Conservation (phyloP, 1,139 yeast species). For the Kodamaea plutei region DNA sequence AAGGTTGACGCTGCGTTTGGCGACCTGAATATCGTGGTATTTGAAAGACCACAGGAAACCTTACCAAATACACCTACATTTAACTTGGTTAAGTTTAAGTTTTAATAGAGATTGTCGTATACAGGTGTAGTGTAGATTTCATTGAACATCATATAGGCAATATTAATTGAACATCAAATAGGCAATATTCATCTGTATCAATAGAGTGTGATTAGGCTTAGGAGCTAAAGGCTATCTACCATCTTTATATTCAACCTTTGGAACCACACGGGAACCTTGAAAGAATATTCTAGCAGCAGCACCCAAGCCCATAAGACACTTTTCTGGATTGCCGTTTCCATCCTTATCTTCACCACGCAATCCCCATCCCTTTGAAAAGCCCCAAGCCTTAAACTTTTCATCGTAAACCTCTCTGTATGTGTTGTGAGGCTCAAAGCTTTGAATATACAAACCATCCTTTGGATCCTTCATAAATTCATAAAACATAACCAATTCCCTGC, state of each 20-base stretch:
- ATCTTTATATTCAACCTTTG: conserved; percentile 1
- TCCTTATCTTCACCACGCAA: conserved; percentile 45
- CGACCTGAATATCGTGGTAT: conserved; percentile 47
- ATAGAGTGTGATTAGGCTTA: too few relatives aligned
- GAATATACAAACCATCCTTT: conserved; percentile 57
- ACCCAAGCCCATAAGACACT: conserved; percentile 61
- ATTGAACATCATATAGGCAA: too few relatives aligned
- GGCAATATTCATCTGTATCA: too few relatives aligned
- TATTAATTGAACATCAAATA: too few relatives aligned
- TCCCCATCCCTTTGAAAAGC: conserved; percentile 56
- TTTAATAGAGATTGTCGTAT: too few relatives aligned
- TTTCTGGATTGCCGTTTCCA: conserved; percentile 39
- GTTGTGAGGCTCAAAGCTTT: conserved; percentile 57
- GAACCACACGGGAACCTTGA: conserved; percentile 57
- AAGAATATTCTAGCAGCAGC: conserved; percentile 68
- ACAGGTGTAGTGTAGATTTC: too few relatives aligned
- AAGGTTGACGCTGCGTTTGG: conserved; percentile 48
- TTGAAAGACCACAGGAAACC: conserved; percentile 71
- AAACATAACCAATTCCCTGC: conserved; percentile 50
- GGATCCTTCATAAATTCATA: conserved; percentile 58
- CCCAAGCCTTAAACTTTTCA: conserved; percentile 37
- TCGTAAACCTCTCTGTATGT: conserved; percentile 51
- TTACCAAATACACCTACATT: conserved; percentile 71
- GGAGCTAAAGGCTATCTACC: neutral
- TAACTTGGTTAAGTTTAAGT: conserved; percentile 59